Evolutionary conservation across 495 filamentous ascomycete species (phyloP).

Genomic region (Neurospora pannonica): DNA sequence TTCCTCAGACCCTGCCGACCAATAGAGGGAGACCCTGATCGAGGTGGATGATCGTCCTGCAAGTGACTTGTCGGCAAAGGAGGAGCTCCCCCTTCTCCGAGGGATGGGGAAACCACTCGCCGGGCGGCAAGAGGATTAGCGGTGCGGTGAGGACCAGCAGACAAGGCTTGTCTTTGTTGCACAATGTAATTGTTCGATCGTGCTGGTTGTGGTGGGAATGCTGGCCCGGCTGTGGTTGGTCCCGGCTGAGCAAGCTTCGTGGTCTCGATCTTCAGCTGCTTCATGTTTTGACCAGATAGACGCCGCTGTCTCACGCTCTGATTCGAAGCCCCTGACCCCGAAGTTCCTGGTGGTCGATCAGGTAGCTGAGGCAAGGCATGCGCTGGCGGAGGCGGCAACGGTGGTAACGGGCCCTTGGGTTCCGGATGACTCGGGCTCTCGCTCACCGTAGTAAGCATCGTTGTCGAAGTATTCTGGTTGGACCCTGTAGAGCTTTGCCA

Average conservation of each 20-base stretch:
- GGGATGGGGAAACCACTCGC: conserved; percentile 24
- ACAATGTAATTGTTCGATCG: conserved; percentile 30
- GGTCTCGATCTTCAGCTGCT: conserved; percentile 88
- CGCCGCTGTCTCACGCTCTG: conserved; percentile 67
- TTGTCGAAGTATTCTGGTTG: conserved; percentile 64
- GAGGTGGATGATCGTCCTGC: conserved; percentile 20
- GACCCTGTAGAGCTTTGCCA: conserved; percentile 83
- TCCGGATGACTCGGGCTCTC: conserved; percentile 41
- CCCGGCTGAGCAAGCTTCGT: conserved; percentile 30
- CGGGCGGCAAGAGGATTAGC: conserved; percentile 19
- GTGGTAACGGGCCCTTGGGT: conserved; percentile 25
- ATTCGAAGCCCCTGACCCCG: conserved; percentile 22
- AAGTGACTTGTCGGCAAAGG: conserved; percentile 21
- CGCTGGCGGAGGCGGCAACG: conserved; percentile 32
- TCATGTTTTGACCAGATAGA: conserved; percentile 67
- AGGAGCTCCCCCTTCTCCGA: conserved; percentile 16
- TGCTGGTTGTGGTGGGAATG: conserved; percentile 35
- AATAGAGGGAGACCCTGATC: conserved; percentile 30
- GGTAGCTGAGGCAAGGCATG: conserved; percentile 25
- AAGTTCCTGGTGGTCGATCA: conserved; percentile 12
- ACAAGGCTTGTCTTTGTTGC: conserved; percentile 37
- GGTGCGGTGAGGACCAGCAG: conserved; percentile 25
- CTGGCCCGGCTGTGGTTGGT: conserved; percentile 30
- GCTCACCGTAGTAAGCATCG: conserved; percentile 64
- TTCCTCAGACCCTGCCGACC: conserved; percentile 53